Base-by-base conservation (phyloP, 306 rosid genomes). In the Pyrus bretschneideri region DNA sequence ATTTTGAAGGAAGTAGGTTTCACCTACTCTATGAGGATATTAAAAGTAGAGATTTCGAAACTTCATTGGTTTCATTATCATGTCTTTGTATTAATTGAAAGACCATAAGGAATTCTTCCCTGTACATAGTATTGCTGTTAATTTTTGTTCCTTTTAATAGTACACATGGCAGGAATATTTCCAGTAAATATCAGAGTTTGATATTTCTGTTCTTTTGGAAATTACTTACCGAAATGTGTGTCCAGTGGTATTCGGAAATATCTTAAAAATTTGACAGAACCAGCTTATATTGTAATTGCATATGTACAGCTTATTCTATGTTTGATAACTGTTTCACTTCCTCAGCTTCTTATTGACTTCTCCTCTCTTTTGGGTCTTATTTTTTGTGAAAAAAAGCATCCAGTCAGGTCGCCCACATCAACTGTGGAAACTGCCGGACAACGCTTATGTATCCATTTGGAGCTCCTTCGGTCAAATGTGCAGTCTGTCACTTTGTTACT, bases 401-500 rank as follows among this genome's bases (percentile, higher is more conserved):
- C 21, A 88, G 72, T 83, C 97, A 87, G 85, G 83, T 89, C 4
- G 92, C 99, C 51, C 98, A 96, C 82, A 83, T 92, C 67, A 91
- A 83, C 76, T 96, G 99, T 71, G 99, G 91, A 75, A 96, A 86
- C 82, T 96, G 99, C 86, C 91, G 97, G 74, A 96, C 97, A 60
- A 88, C 86, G 11, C 96, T 96, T 78, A 85, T 96, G 93, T 96
- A 91, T 84, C 97, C 99, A 1, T 89, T 81, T 79, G 99, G 99
- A 71, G 98, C 99, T 80, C 96, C 99, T 33, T 96, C 99, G 40
- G 99, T 96, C 82, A 96, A 96, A 82, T 96, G 99, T 79, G 99
- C 98, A 67, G 79, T 96, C 73, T 96, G 99, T 83, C 99, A 96
- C 46, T 92, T 80, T 84, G 86, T 96, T 67, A 96, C 99, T 57